phyloP scores from a whole-genome alignment of 768 basidiomycete genomes.

The Termitomyces sp. region DNA sequence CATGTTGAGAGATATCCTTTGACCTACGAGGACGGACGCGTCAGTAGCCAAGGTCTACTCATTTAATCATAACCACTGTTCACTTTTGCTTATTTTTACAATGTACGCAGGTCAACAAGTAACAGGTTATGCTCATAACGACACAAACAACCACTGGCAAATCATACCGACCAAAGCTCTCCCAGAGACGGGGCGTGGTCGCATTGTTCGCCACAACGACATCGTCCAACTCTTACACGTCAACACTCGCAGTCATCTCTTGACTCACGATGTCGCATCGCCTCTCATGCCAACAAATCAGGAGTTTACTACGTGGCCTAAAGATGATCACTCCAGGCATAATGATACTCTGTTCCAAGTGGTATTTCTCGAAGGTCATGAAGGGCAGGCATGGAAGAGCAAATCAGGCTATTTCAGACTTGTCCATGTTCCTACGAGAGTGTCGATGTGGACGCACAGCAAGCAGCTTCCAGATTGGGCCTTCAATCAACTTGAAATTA shows the following conservation, averaged over 20 bases:
- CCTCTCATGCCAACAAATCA: slow-evolving; percentile 97
- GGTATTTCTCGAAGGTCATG: slow-evolving; percentile 61
- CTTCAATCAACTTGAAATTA: slow-evolving; percentile 95
- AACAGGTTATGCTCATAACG: slow-evolving; percentile 91
- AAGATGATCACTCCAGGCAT: slow-evolving; percentile 68
- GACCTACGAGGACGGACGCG: slow-evolving; percentile 91
- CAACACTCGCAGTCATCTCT: slow-evolving; percentile 72
- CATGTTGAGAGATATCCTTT: slow-evolving; percentile 89
- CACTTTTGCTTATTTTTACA: background rate
- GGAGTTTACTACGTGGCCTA: slow-evolving; percentile 92
- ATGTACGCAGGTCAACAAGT: slow-evolving; percentile 77
- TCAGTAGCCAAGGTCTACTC: slow-evolving; percentile 81
- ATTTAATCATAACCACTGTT: background rate
- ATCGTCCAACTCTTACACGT: slow-evolving; percentile 85
- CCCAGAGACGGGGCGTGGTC: slow-evolving; percentile 89
- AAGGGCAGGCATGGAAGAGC: slow-evolving; percentile 85
- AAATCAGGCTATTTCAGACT: slow-evolving; percentile 92
- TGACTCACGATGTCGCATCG: slow-evolving; percentile 97
- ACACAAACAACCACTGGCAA: slow-evolving; percentile 95
- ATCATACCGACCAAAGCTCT: slow-evolving; percentile 92
- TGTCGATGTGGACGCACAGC: slow-evolving; percentile 90
- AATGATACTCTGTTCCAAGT: slow-evolving; percentile 90
- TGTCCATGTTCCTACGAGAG: slow-evolving; percentile 83
- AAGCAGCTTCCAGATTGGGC: slow-evolving; percentile 93
- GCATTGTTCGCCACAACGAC: slow-evolving; percentile 87